Evolutionary conservation across 75 land plant species (phyloP), one percentile per base, ranked within the genome.

Genomic region (Azolla pinnata): DNA sequence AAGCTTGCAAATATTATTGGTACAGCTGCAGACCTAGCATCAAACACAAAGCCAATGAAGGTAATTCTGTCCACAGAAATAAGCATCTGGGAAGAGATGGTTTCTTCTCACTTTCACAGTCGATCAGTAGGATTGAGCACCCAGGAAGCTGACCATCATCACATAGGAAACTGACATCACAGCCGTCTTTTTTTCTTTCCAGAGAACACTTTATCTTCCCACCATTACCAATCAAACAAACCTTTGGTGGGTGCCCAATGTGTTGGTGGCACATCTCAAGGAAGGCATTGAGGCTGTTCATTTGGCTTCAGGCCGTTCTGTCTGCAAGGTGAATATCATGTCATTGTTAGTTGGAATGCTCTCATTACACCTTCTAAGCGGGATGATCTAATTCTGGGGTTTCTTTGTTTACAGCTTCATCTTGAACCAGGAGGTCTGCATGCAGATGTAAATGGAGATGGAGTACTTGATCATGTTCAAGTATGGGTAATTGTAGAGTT

Each of bases 381-480:
- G n/a, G n/a, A n/a, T n/a, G n/a, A n/a, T n/a, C n/a, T n/a, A n/a
- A n/a, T n/a, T 60, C 21, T 62, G 19, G 17, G 8, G 26, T 68
- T 51, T 49, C 8, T 38, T 54, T 10, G 25, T 33, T 64, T 66
- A 35, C 80, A 95, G 99, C 87, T 95, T 57, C 89, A 79, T 65
- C 83, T 95, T 35, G 77, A 74, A 69, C 96, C 76, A 77, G 99
- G 96, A 23, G 96, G 99, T 21, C 75, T 95, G 55, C 99, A 89
- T 83, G 97, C 99, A 59, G 99, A 95, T 69, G 74, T 95, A 35
- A 95, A 95, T 70, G 96, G 99, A 47, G 99, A 95, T 74, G 99
- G 99, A 18, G 96, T 95, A 57, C 59, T 95, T 40, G 99, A 95
- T 66, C 99, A 95, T 76, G 96, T 89, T 31, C 99, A 89, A 91